Evolutionary conservation across 2,329 filamentous ascomycete genomes (phyloP), one percentile per base, ranked within the genome.

Genomic region (Sporothrix phasma): DNA sequence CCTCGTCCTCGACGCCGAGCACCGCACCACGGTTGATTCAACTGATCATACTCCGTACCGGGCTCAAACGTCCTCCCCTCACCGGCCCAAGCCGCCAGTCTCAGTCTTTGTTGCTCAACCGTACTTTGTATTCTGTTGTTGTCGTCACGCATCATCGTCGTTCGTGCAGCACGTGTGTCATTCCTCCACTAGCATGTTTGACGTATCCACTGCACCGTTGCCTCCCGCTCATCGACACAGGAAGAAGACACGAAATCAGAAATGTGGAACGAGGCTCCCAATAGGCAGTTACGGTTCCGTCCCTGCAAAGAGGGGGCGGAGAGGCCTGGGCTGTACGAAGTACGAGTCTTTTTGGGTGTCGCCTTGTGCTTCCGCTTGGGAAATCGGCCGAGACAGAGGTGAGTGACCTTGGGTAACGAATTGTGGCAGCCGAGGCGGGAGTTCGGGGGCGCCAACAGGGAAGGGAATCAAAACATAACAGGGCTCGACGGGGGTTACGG

Each of bases 21-120:
- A 51, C 43, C 59, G n/a, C 31, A 19, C 31, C 41, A 51, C 41
- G 15, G 51, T 41, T 59, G 62, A 34, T 17, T 37, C 29, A 59
- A 22, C 51, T 4, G 51, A n/a, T n/a, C n/a, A n/a, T n/a, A n/a
- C n/a, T n/a, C n/a, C n/a, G 15, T 11, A 54, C 31, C 39, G 31
- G 29, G 49, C 49, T 54, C 29, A 17, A 24, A 13, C 22, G 41
- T 43, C n/a, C 17, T 37, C 19, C 31, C 17, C 54, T 64, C 64
- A 54, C 64, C 66, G 61, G 64, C 58, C 58, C 53, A 51, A 49
- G 61, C 64, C 64, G 64, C 66, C 66, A 67, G 61, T 61, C 64
- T 62, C 65, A 66, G 47, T 41, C 37, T 37, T 1, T 15, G 8
- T 15, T n/a, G n/a, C n/a, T n/a, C n/a, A n/a, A n/a, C n/a, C 13